Evolutionary conservation across 805 yeast species (phyloP).

Genomic region (Wickerhamiella parazyma): DNA sequence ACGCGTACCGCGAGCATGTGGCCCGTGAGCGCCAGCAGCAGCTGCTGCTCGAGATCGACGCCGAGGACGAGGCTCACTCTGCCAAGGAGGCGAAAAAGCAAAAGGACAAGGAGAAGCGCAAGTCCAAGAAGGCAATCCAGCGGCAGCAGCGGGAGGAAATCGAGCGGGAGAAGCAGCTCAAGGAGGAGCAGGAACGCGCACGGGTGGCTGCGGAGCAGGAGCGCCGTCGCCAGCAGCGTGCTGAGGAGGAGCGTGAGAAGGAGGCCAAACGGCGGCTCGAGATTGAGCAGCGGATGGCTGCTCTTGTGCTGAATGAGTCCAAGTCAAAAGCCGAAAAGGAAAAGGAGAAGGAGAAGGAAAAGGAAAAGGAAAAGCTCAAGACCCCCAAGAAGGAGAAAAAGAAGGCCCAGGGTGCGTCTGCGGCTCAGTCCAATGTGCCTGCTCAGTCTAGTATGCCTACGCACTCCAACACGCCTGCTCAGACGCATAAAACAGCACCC

Average conservation of each 20-base stretch:
- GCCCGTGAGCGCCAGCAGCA: constrained; percentile 48
- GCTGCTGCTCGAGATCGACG: constrained; percentile 26
- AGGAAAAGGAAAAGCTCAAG: constrained; percentile 8
- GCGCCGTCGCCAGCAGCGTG: constrained; percentile 14
- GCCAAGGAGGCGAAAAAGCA: constrained; percentile 26
- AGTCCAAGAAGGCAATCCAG: constrained; percentile 29
- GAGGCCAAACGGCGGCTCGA: constrained; percentile 22
- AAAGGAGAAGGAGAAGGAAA: constrained; percentile 20
- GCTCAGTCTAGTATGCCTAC: constrained; percentile 13
- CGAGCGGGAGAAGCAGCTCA: constrained; percentile 23
- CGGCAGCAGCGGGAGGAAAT: constrained; percentile 30
- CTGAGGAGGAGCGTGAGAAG: constrained; percentile 20
- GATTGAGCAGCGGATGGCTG: constrained; percentile 23
- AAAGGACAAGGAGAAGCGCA: constrained; percentile 30
- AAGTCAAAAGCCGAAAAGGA: constrained; percentile 4
- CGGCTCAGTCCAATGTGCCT: not conserved
- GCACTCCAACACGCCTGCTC: too few relatives aligned
- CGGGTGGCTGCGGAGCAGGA: constrained; percentile 11
- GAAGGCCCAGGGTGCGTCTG: not conserved
- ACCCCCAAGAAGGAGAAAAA: constrained; percentile 5
- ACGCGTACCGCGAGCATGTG: constrained; percentile 64
- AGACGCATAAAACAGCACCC: too few relatives aligned
- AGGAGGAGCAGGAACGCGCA: constrained; percentile 10
- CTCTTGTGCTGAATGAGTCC: constrained; percentile 17
- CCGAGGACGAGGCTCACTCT: constrained; percentile 21